Conservation (phyloP, 208 protist genomes). For the Acanthamoeba healyi region DNA sequence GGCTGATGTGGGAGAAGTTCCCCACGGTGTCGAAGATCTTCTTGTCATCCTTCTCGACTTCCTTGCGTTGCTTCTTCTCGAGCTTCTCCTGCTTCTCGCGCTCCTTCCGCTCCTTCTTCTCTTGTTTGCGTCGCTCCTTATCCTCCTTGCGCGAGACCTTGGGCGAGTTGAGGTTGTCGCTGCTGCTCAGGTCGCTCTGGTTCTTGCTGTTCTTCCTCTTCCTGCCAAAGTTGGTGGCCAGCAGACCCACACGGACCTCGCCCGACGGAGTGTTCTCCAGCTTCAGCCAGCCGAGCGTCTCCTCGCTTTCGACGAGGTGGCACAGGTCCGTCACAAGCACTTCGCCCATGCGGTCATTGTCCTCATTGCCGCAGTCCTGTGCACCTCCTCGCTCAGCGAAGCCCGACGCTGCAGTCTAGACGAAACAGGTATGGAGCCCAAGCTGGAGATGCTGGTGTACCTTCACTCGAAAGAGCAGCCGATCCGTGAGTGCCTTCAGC, state of each 20-base stretch:
- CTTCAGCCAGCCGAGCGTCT: constrained; percentile 51
- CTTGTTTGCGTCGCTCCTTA: neutral
- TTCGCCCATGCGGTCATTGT: constrained; percentile 53
- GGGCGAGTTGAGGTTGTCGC: neutral
- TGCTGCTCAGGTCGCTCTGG: neutral
- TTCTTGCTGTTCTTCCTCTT: neutral
- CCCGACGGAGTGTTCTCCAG: constrained; percentile 8
- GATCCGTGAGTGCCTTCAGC: neutral
- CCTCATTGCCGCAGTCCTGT: constrained; percentile 52
- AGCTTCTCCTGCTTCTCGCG: neutral
- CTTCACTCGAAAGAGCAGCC: constrained; percentile 43
- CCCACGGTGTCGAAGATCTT: constrained; percentile 35
- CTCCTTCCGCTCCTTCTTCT: constrained; percentile 37
- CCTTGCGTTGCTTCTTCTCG: constrained; percentile 17
- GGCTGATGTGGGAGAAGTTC: neutral
- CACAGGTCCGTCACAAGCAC: constrained; percentile 9
- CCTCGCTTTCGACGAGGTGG: neutral
- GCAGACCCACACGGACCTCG: neutral
- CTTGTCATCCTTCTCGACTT: neutral
- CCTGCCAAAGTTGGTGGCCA: constrained; percentile 43
- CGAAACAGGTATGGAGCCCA: no score
- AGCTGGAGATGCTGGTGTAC: no score
- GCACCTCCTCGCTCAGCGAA: neutral
- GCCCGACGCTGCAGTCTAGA: no score
- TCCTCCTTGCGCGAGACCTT: constrained; percentile 21